Base-by-base conservation (phyloP, 106 monocot species). In the Dioscorea alata region DNA sequence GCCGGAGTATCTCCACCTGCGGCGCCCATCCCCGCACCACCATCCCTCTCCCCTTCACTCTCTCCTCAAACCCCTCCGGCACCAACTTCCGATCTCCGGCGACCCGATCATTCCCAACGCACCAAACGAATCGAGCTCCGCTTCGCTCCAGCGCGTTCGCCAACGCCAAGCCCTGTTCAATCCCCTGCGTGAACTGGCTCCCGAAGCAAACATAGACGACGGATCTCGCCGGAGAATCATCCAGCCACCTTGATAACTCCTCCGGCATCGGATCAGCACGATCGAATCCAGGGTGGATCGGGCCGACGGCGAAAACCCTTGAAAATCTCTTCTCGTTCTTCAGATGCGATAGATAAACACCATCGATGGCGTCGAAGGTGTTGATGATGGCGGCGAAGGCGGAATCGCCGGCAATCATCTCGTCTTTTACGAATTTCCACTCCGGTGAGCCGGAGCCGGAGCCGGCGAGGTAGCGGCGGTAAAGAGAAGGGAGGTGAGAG, bases 171-270 rank as follows among this genome's bases (percentile, higher is more conserved):
- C 57, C 53, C 60, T 78, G 82, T 18, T 57, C 50, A 42, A n/a
- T 33, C 15, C 31, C 4, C 24, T 52, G 64, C 24, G 18, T 23
- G 61, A 62, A 67, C 82, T 75, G 82, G 69, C 82, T 79, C 21
- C 86, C 86, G 73, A 87, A 87, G 68, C 86, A 82, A 0, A 79
- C 73, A 57, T 82, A 86, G 6, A 82, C 79, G 49, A 86, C 86
- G 8, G 82, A 78, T 20, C 62, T 60, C 20, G 14, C 19, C 15
- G 75, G 73, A 33, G 68, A 76, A 19, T 15, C 50, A 61, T 74
- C 78, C 8, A 86, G 79, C 86, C 86, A 86, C n/a, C 57, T 7
- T 19, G 50, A 0, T 8, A 69, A 18, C 33, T 67, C 64, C 22
- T 31, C 70, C 15, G 60, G 61, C 18, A 50, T 6, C 20, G 19